Base-by-base conservation (phyloP, 1,284 basidiomycete genomes). In the Leccinum pachyderme region DNA sequence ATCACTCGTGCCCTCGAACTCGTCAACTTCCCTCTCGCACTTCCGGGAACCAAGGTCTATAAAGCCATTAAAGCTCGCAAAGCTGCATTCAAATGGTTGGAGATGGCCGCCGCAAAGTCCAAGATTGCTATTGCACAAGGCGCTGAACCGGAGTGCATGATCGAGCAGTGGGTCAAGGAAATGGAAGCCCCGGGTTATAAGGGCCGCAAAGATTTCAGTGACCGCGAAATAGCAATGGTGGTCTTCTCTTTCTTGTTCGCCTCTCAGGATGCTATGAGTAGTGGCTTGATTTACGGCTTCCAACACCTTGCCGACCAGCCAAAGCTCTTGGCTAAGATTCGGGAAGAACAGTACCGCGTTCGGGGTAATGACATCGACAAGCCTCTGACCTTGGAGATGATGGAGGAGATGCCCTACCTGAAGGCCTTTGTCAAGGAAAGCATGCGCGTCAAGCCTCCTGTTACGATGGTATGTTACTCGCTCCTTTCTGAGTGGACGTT, bases 191-290 rank as follows among this genome's bases (percentile, higher is more conserved):
- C 88, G 7, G 72, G 72, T 25, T 87, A 86, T 72, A 93, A 91
- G 70, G 89, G 90, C 61, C 84, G 85, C 56, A 82, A 83, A 61
- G 93, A 98, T 64, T 98, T 96, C 75, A 91, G 86, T 58, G 90
- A 98, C 73, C 82, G 85, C 64, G 96, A 99, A 75, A 99, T 99
- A 82, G 95, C 88, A 31, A 93, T 98, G 88, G 95, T 97, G 62
- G 75, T 97, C 41, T 86, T 99, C 67, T 94, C 91, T 22, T 99
- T 99, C 87, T 79, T 99, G 56, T 99, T 99, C 67, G 96, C 97
- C 8, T 93, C 90, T 27, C 96, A 99, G 77, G 96, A 99, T 71
- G 96, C 96, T 58, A 98, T 99, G 96, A 93, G 91, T 69, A 91
- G 87, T 59, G 93, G 93, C 52, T 77, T 95, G 61, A 93, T 95